Conservation (phyloP, 768 basidiomycete genomes). For the Rhodotorula graminis region DNA sequence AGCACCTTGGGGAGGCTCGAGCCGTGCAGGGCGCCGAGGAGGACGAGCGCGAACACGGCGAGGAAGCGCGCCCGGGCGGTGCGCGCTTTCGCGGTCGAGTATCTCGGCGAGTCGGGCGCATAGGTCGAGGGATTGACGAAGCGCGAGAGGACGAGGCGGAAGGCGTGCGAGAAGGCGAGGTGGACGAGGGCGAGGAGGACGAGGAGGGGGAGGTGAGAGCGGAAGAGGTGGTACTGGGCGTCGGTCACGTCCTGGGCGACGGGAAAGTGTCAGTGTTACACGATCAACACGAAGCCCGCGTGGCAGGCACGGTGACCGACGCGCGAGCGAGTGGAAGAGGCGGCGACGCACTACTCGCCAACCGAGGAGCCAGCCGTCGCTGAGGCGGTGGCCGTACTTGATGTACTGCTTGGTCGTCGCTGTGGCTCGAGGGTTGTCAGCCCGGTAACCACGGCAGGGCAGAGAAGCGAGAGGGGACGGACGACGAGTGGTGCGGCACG, state of each 20-base stretch:
- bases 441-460: no score
- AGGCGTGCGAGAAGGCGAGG: constrained; percentile 57
- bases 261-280: neutral
- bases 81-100: neutral
- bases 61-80: constrained; percentile 56
- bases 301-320: no score
- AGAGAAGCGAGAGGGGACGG: constrained; percentile 49
- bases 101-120: neutral
- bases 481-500: constrained; percentile 65
- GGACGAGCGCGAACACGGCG: constrained; percentile 58
- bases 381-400: constrained; percentile 58
- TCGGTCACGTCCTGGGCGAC: constrained; percentile 79
- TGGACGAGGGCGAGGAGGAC: constrained; percentile 55
- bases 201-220: constrained; percentile 69
- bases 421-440: neutral
- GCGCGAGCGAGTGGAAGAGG: neutral
- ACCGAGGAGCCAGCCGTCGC: constrained; percentile 74
- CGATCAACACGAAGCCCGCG: neutral
- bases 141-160: constrained; percentile 45
- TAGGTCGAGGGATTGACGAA: neutral
- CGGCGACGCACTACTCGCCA: constrained; percentile 63
- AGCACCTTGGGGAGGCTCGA: constrained; percentile 71
- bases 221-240: constrained; percentile 80
- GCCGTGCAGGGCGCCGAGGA: constrained; percentile 75
- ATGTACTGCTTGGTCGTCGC: constrained; percentile 26